Conservation (phyloP, 768 basidiomycete genomes). For the Xerocomellus chrysenteron region DNA sequence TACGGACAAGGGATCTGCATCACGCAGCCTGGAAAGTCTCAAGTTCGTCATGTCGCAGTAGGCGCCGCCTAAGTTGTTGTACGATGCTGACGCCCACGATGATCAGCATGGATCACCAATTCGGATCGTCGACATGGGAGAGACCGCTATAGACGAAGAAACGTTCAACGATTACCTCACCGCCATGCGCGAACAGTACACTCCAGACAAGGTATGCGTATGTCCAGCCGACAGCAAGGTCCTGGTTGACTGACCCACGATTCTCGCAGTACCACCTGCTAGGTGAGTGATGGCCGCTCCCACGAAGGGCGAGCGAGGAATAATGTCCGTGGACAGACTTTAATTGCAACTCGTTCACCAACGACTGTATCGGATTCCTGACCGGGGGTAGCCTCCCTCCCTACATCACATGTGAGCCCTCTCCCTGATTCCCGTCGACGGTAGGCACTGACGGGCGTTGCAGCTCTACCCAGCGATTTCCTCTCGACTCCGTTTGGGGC, state of each 20-base stretch:
- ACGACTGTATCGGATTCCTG: conserved; percentile 82
- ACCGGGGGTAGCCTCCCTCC: conserved; percentile 79
- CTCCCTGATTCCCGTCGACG: background rate
- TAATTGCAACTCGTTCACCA: conserved; percentile 95
- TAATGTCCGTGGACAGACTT: conserved; percentile 55
- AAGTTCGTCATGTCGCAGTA: conserved; percentile 48
- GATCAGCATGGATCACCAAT: conserved; percentile 72
- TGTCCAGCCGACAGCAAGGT: no score
- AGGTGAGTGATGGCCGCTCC: conserved; percentile 42
- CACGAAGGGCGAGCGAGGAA: background rate
- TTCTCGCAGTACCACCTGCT: conserved; percentile 76
- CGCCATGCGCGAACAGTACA: conserved; percentile 77
- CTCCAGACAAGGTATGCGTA: conserved; percentile 76
- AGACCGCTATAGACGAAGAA: conserved; percentile 76
- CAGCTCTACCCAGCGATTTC: conserved; percentile 80
- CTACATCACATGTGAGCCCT: conserved; percentile 68
- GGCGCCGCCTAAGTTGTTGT: background rate
- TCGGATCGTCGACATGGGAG: conserved; percentile 71
- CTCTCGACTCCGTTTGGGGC: conserved; percentile 87
- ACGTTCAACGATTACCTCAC: conserved; percentile 84
- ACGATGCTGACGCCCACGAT: background rate
- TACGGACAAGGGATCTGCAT: conserved; percentile 85
- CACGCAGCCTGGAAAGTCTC: conserved; percentile 74
- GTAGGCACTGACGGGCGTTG: background rate
- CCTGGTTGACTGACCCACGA: background rate